phyloP scores from a whole-genome alignment of 2,329 filamentous ascomycete species.

The Alternaria panax region DNA sequence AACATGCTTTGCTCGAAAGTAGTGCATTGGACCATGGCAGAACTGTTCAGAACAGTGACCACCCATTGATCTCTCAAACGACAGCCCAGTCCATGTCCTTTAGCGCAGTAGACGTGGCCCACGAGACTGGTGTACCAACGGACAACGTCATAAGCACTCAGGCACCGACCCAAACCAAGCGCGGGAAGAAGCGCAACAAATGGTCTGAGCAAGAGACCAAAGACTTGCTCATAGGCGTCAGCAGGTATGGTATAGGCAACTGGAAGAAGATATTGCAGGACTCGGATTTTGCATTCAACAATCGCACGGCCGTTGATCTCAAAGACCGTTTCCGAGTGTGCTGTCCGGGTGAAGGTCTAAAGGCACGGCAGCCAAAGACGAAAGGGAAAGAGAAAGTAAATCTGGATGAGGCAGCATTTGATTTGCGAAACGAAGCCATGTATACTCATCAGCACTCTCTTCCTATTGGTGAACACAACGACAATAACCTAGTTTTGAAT shows the following conservation, averaged over 20 bases:
- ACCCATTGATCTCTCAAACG: neutral
- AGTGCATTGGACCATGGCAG: constrained; percentile 2
- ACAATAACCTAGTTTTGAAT: neutral
- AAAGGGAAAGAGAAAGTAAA: constrained; percentile 35
- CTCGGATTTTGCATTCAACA: constrained; percentile 64
- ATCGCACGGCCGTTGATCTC: constrained; percentile 67
- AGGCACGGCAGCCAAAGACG: constrained; percentile 47
- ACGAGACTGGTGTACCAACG: neutral
- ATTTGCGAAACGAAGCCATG: neutral
- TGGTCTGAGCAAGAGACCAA: constrained; percentile 70
- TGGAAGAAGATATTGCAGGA: constrained; percentile 70
- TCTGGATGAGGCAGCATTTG: neutral
- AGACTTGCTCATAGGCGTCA: constrained; percentile 65
- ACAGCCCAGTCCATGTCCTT: neutral
- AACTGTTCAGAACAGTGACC: constrained; percentile 2
- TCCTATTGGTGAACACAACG: neutral
- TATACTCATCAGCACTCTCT: neutral
- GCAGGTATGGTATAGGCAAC: constrained; percentile 67
- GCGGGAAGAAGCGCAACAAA: constrained; percentile 62
- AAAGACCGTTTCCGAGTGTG: constrained; percentile 68
- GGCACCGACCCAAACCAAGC: constrained; percentile 37
- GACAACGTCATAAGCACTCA: constrained; percentile 6
- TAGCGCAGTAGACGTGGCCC: neutral
- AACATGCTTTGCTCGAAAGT: constrained; percentile 7
- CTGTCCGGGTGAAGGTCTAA: constrained; percentile 53